Conservation (phyloP, 257 asterid species). For the Solanum bukasovii region DNA sequence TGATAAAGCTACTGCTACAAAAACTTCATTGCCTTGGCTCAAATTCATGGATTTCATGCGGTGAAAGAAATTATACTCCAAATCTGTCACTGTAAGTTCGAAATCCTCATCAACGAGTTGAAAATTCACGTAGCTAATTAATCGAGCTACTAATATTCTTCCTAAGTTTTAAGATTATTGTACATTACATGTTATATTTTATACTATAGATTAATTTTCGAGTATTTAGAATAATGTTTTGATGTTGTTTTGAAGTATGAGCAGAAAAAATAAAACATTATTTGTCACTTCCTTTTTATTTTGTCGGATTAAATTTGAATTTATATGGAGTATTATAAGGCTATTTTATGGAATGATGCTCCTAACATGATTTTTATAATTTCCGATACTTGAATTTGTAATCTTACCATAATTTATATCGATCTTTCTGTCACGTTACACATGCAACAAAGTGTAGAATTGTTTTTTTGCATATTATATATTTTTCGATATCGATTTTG, state of each 20-base stretch:
- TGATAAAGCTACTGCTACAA: conserved; percentile 14
- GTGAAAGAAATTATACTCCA: conserved; percentile 7
- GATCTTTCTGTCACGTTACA: background rate
- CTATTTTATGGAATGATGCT: no score
- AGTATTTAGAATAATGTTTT: background rate
- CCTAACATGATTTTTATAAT: no score
- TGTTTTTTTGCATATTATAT: background rate
- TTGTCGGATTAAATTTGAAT: background rate
- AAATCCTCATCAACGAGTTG: background rate
- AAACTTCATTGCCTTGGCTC: conserved; percentile 34
- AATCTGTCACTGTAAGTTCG: background rate
- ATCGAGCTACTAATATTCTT: background rate
- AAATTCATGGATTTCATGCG: conserved; percentile 53
- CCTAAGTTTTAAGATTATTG: background rate
- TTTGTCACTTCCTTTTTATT: no score
- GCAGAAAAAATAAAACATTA: background rate
- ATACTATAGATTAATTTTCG: background rate
- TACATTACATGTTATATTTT: background rate
- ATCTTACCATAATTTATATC: no score
- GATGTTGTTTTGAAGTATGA: background rate
- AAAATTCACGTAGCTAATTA: background rate
- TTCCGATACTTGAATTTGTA: no score
- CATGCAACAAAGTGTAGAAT: background rate
- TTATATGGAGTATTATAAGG: background rate
- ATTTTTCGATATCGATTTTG: background rate